Conservation (phyloP, 768 basidiomycete genomes). For the Leccinum uliginosum region DNA sequence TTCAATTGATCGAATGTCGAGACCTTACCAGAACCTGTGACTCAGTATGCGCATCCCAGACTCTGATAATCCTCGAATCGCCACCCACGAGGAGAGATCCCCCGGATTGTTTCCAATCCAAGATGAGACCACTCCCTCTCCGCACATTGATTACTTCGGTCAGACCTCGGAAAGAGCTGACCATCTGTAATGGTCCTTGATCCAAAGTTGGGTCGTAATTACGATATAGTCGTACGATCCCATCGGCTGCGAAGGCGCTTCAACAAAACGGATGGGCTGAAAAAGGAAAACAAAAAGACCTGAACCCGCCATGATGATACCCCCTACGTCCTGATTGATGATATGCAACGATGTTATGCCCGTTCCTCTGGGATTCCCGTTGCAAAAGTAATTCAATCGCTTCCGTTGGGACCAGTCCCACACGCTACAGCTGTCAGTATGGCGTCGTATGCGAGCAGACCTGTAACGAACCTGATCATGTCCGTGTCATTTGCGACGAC, state of each 20-base stretch:
- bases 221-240: constrained; percentile 85
- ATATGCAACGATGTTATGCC: constrained; percentile 86
- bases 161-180: constrained; percentile 88
- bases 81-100: constrained; percentile 89
- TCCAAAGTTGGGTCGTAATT: constrained; percentile 79
- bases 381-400: constrained; percentile 78
- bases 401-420: constrained; percentile 91
- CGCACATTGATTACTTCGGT: constrained; percentile 69
- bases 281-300: constrained; percentile 42
- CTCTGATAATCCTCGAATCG: constrained; percentile 80
- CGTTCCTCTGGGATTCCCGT: constrained; percentile 79
- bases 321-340: constrained; percentile 94
- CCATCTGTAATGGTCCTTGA: constrained; percentile 80
- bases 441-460: neutral
- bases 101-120: constrained; percentile 89
- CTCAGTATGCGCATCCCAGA: constrained; percentile 96
- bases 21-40: constrained; percentile 61
- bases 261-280: neutral
- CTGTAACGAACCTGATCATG: constrained; percentile 64
- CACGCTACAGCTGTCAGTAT: constrained; percentile 47
- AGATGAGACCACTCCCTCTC: constrained; percentile 80
- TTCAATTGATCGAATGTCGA: neutral
- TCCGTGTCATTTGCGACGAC: constrained; percentile 83
- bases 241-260: constrained; percentile 63
- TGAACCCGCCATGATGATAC: constrained; percentile 83